Evolutionary conservation across 805 yeast genomes (phyloP), one percentile per base, ranked within the genome.

Genomic region (Lipomyces yamanashiensis): DNA sequence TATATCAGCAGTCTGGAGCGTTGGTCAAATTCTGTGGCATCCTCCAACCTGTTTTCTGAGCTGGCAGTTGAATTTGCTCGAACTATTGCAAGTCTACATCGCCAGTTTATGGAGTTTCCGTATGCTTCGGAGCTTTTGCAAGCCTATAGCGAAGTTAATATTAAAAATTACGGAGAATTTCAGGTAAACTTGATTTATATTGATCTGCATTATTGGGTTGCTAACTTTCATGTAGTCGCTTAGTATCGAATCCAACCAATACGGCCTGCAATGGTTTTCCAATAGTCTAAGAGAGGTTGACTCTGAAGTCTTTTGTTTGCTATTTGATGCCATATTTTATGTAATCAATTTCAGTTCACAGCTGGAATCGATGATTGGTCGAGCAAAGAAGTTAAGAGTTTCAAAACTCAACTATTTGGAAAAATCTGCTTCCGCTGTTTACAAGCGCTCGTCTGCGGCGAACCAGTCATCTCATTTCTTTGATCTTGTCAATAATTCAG

Each of bases 401-500:
- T 21, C 59, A 7, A 43, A 43, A 23, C 40, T 62, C 9, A 62
- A 62, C 34, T 62, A 51, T 49, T 45, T 62, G 44, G 66, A 62
- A 37, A 45, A 50, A 23, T 62, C 66, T 2, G 60, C 58, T 7
- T 58, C 53, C 8, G 49, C 58, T 0, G 28, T 54, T 36, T 41
- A 19, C 34, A 53, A 51, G 6, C 37, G 58, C 21, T 40, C 43
- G 17, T 40, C 17, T 10, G 36, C 55, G 6, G 37, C 41, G 13
- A 33, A 33, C n/a, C 36, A 56, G n/a, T 43, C 62, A n/a, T 17
- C 50, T 23, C 48, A 58, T 6, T 33, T 57, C 8, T 62, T 45
- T 58, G 33, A 53, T 2, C 44, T 62, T 7, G 33, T 62, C 15
- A 28, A 19, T 1, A 15, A 49, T 1, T 43, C 59, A 4, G 41